Base-by-base conservation (phyloP, 805 yeast genomes). In the Starmerella geochares region DNA sequence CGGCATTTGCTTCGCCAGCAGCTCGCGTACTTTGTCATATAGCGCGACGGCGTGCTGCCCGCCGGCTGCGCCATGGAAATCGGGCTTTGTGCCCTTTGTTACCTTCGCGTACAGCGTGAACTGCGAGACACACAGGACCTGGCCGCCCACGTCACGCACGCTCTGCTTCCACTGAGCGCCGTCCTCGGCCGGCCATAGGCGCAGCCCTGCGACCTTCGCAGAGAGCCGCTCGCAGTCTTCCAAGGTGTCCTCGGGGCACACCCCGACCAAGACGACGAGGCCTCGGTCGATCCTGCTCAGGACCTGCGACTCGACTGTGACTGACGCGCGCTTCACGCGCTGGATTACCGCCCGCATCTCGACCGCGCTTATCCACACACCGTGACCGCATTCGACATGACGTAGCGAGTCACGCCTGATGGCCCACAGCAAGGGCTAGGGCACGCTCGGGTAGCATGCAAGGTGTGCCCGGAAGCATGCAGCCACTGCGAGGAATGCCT, bases 331-430 rank as follows among this genome's bases (percentile, higher is more conserved):
- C 54, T 83, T 84, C 6, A 90, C 97, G 61, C 84, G 79, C 63
- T 92, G 98, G 29, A 92, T 77, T 1, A 92, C 95, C 3, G 88
- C 86, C 64, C 80, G 81, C 98, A 90, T 90, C n/a, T n/a, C n/a
- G n/a, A n/a, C n/a, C n/a, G n/a, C n/a, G n/a, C n/a, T n/a, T n/a
- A n/a, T n/a, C n/a, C n/a, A n/a, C n/a, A n/a, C n/a, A n/a, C n/a
- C n/a, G n/a, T n/a, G n/a, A n/a, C 64, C 80, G 81, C 98, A 90
- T 90, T 27, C 11, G 8, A 27, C 29, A 27, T 27, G 29, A 27
- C 29, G 10, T 27, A 27, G 29, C 29, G 29, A 11, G 11, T 11
- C 11, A 27, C 29, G 29, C 10, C 29, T 27, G n/a, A n/a, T n/a
- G n/a, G n/a, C n/a, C n/a, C n/a, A n/a, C n/a, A n/a, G n/a, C n/a